These are phyloP conservation scores for Capronia epimyces DNA, from an alignment of 2,329 filamentous ascomycete species.

Conservation along the genomic window DNA sequence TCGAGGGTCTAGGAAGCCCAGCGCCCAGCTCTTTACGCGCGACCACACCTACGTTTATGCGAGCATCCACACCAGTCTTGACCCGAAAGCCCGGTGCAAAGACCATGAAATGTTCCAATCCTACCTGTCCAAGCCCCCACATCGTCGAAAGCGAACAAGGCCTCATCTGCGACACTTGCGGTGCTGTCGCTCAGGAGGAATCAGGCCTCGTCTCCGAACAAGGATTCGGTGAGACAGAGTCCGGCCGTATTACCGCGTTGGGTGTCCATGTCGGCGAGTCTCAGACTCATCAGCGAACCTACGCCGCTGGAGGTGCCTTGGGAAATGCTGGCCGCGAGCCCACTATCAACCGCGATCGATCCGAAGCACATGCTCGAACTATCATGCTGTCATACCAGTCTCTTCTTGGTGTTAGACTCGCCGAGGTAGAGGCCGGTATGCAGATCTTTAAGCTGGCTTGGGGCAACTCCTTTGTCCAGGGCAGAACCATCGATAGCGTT, in stretches of 20 bases:
- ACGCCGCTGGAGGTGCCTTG: slow-evolving; percentile 43
- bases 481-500: slow-evolving; percentile 76
- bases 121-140: slow-evolving; percentile 41
- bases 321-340: slow-evolving; percentile 30
- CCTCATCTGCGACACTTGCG: slow-evolving; percentile 72
- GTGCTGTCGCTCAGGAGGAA: slow-evolving; percentile 71
- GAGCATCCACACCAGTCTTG: slow-evolving; percentile 14
- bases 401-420: slow-evolving; percentile 57
- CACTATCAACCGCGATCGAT: slow-evolving; percentile 34
- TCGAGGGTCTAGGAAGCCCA: slow-evolving; percentile 21
- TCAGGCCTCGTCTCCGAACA: slow-evolving; percentile 89
- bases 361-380: slow-evolving; percentile 32
- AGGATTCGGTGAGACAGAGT: slow-evolving; percentile 79
- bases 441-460: slow-evolving; percentile 73
- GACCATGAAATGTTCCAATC: slow-evolving; percentile 39
- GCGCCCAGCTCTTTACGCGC: slow-evolving; percentile 16
- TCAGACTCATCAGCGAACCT: slow-evolving; percentile 66
- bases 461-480: slow-evolving; percentile 73
- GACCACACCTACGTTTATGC: slow-evolving; percentile 14
- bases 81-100: slow-evolving; percentile 10
- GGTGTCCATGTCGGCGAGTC: slow-evolving; percentile 82
- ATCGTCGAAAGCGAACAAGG: slow-evolving; percentile 45
- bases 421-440: slow-evolving; percentile 49
- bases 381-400: slow-evolving; percentile 58
- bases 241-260: slow-evolving; percentile 82